Percentiles rank a stretch among this genome's conserved stretches.
These are phyloP conservation scores for Cyberlindnera maritima DNA, from an alignment of 805 yeast species.

Conservation along the genomic window DNA sequence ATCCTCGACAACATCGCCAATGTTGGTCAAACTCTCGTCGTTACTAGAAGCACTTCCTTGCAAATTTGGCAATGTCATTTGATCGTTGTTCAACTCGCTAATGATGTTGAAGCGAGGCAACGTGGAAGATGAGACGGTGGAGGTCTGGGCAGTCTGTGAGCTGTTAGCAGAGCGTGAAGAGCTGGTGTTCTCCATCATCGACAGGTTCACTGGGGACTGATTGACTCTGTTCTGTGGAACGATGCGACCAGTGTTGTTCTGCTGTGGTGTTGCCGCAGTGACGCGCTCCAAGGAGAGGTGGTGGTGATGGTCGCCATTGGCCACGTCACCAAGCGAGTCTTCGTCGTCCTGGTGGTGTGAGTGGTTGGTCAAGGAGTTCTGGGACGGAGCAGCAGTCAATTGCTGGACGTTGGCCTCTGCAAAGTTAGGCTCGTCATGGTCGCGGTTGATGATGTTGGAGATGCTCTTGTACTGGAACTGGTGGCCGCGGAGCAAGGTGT, in stretches of 20 bases:
- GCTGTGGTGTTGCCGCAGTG: neutral
- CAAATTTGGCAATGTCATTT: conserved; percentile 8
- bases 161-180: neutral
- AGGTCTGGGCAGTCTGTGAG: neutral
- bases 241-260: conserved; percentile 4
- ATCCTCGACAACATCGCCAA: conserved; percentile 16
- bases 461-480: conserved; percentile 23
- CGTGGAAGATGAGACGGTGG: neutral
- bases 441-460: conserved; percentile 9
- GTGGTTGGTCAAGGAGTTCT: conserved; percentile 1
- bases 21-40: conserved; percentile 6
- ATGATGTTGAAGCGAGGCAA: conserved; percentile 11
- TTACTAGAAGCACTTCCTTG: neutral
- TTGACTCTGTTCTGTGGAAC: conserved; percentile 20
- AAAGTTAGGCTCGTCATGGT: neutral
- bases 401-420: neutral
- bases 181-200: conserved; percentile 6
- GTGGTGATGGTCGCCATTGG: conserved; percentile 9
- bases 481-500: conserved; percentile 18
- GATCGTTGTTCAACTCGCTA: conserved; percentile 13
- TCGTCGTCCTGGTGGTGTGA: conserved; percentile 5
- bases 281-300: conserved; percentile 8
- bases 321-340: neutral
- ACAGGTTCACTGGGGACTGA: conserved; percentile 9
- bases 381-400: neutral